A percentile compares a stretch with the other conserved stretches of the same genome.
These are phyloP conservation scores for Geotrichum reessii DNA, from an alignment of 1,139 yeast genomes.

Conservation along the genomic window DNA sequence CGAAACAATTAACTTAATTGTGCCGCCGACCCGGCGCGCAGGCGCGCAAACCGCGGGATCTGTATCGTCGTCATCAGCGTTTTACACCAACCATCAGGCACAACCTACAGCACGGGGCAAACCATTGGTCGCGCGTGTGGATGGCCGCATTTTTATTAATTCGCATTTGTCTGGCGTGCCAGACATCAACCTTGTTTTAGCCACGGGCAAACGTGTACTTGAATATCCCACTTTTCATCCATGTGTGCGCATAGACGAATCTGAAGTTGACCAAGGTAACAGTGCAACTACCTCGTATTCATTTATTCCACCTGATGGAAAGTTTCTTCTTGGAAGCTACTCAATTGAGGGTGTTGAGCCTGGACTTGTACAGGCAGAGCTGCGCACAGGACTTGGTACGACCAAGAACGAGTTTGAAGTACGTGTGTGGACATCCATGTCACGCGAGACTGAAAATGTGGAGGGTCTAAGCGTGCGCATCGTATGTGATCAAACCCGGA, in stretches of 20 bases:
- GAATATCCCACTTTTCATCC: constrained; percentile 46
- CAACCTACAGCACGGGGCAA: constrained; percentile 26
- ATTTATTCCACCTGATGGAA: constrained; percentile 89
- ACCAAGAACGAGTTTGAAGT: constrained; percentile 72
- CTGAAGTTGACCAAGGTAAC: constrained; percentile 4
- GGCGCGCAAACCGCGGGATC: constrained; percentile 7
- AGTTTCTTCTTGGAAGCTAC: constrained; percentile 58
- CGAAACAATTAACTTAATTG: constrained; percentile 52
- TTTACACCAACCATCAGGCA: constrained; percentile 26
- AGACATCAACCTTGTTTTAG: constrained; percentile 52
- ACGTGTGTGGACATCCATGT: constrained; percentile 49
- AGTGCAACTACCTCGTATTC: constrained; percentile 38
- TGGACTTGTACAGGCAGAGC: constrained; percentile 58
- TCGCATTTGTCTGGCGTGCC: constrained; percentile 76
- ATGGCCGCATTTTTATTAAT: constrained; percentile 59
- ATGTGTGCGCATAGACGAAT: constrained; percentile 40
- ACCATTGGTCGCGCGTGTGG: constrained; percentile 54
- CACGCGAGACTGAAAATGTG: constrained; percentile 49
- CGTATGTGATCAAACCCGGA: constrained; percentile 34
- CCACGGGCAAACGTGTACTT: constrained; percentile 37
- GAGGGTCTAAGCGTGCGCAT: constrained; percentile 55
- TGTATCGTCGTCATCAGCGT: constrained; percentile 32
- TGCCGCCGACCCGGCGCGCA: constrained; percentile 28
- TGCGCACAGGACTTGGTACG: constrained; percentile 56
- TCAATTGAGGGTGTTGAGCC: constrained; percentile 47